These are phyloP conservation scores for Violaceomyces palustris DNA, from an alignment of 1,284 basidiomycete genomes.

Conservation along the genomic window DNA sequence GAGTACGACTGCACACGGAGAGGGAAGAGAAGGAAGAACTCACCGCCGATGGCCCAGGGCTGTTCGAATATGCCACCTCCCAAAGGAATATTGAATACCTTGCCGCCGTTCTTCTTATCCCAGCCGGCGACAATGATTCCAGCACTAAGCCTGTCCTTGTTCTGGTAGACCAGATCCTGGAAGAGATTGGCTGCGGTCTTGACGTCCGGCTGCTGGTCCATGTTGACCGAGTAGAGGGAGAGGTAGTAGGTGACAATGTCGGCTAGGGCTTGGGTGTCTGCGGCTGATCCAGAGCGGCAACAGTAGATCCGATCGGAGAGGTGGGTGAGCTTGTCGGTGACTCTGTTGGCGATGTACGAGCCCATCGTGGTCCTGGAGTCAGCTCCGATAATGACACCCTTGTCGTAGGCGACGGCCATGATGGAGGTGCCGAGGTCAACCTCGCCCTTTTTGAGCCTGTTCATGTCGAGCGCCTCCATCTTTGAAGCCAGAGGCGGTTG, in stretches of 20 bases:
- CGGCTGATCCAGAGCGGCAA: constrained; percentile 95
- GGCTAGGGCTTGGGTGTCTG: constrained; percentile 91
- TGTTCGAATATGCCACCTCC: constrained; percentile 49
- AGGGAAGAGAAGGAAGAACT: neutral
- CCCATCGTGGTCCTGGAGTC: constrained; percentile 96
- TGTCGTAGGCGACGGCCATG: constrained; percentile 96
- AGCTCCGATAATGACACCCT: constrained; percentile 91
- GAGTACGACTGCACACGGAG: neutral
- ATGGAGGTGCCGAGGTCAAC: constrained; percentile 71
- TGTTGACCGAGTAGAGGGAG: constrained; percentile 75
- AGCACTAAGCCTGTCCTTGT: constrained; percentile 76
- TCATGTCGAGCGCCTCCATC: constrained; percentile 24
- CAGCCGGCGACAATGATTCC: constrained; percentile 98
- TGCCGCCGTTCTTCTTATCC: constrained; percentile 88
- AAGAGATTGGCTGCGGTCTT: constrained; percentile 77
- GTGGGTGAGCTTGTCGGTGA: constrained; percentile 96
- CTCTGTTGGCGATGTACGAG: constrained; percentile 95
- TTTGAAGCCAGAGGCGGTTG: neutral
- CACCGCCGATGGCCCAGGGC: constrained; percentile 48
- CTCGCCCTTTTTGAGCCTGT: constrained; percentile 48
- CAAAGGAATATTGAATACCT: constrained; percentile 74
- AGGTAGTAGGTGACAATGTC: constrained; percentile 84
- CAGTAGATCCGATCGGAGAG: constrained; percentile 98
- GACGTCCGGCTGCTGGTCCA: constrained; percentile 70
- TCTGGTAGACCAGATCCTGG: constrained; percentile 85